Conservation (phyloP, 1,284 basidiomycete species). For the Trametes hirsuta region DNA sequence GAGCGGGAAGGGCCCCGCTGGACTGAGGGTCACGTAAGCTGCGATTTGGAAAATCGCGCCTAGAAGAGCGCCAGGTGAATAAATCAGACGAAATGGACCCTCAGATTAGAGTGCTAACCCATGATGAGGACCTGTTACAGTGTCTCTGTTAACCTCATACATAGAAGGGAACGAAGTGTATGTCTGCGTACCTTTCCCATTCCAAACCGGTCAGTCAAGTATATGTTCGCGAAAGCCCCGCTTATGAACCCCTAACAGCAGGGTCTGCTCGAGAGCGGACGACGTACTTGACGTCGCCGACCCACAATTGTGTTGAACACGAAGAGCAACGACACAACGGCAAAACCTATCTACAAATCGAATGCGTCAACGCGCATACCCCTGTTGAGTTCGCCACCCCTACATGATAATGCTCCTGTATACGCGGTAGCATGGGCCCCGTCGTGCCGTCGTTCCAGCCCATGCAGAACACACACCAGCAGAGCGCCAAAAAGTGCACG, state of each 20-base stretch:
- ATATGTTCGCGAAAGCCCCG: slow-evolving; percentile 57
- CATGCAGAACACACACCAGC: slow-evolving; percentile 43
- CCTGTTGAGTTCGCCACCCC: slow-evolving; percentile 12
- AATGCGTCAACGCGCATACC: neutral
- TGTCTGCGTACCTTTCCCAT: slow-evolving; percentile 55
- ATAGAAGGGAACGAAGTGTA: too few relatives aligned
- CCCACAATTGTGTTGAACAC: slow-evolving; percentile 44
- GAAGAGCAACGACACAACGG: slow-evolving; percentile 10
- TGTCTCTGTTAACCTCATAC: too few relatives aligned
- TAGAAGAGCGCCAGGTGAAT: slow-evolving; percentile 8
- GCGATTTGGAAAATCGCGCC: slow-evolving; percentile 49
- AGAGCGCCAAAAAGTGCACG: slow-evolving; percentile 39
- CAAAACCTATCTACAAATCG: slow-evolving; percentile 34
- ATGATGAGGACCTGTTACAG: slow-evolving; percentile 39
- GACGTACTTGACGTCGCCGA: neutral
- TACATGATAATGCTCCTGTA: slow-evolving; percentile 59
- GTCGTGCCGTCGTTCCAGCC: slow-evolving; percentile 64
- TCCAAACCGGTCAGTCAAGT: slow-evolving; percentile 55
- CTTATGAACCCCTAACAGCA: slow-evolving; percentile 51
- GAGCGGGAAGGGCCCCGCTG: slow-evolving; percentile 68
- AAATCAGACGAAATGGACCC: too few relatives aligned
- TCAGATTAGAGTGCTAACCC: slow-evolving; percentile 28
- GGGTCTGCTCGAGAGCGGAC: neutral
- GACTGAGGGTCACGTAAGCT: slow-evolving; percentile 48
- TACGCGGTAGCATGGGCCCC: slow-evolving; percentile 58